phyloP scores from a whole-genome alignment of 2,329 filamentous ascomycete genomes.

The Aspergillus fischeri region DNA sequence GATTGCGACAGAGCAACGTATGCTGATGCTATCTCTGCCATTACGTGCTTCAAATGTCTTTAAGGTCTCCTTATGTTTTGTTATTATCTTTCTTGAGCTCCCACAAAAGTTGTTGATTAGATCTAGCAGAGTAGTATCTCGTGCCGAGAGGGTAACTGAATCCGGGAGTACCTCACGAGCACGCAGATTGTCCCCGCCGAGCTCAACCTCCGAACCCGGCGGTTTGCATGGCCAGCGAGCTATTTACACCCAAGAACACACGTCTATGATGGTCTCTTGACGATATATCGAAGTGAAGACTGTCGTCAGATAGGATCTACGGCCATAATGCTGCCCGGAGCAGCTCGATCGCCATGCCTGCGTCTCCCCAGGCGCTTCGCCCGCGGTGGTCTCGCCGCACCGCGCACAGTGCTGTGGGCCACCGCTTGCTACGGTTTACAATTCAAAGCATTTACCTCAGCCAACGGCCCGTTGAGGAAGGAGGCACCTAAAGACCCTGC shows the following conservation, averaged over 20 bases:
- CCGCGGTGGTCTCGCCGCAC: conserved; percentile 21
- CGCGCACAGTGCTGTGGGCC: conserved; percentile 19
- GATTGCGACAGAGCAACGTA: conserved; percentile 23
- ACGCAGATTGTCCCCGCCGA: conserved; percentile 1
- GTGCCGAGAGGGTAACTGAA: not conserved
- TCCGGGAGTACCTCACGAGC: not conserved
- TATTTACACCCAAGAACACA: conserved; percentile 14
- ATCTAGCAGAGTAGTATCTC: not conserved
- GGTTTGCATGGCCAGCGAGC: conserved; percentile 22
- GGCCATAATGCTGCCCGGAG: conserved; percentile 36
- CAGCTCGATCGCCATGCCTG: conserved; percentile 32
- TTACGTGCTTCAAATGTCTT: not conserved
- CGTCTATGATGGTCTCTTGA: not conserved
- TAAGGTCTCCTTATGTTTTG: conserved; percentile 1
- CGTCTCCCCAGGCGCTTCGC: conserved; percentile 26
- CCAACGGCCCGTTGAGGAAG: conserved; percentile 17
- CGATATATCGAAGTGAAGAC: not conserved
- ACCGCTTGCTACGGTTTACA: conserved; percentile 22
- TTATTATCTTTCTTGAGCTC: not conserved
- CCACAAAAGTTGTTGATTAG: not conserved
- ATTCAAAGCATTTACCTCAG: conserved; percentile 28
- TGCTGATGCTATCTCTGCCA: conserved; percentile 5
- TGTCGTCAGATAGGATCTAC: conserved; percentile 5
- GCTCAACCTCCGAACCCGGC: conserved; percentile 35
- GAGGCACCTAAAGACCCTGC: conserved; percentile 15